These are phyloP conservation scores for Nannizziopsis arthrosporioides DNA, from an alignment of 2,329 filamentous ascomycete species.

Conservation along the genomic window DNA sequence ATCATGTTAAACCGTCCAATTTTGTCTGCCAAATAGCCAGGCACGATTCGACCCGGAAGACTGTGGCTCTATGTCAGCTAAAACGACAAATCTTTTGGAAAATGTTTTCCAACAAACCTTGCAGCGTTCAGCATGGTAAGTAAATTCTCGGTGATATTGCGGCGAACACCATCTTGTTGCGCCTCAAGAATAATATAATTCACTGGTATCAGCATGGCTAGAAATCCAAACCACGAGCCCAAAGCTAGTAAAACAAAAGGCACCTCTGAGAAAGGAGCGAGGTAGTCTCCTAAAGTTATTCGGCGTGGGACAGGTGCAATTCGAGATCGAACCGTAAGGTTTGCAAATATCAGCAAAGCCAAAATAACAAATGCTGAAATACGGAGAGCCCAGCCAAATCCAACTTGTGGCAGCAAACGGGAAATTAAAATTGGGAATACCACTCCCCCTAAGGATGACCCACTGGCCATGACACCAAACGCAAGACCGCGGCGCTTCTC, in stretches of 20 bases:
- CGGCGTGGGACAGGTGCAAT: constrained; percentile 19
- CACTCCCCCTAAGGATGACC: constrained; percentile 47
- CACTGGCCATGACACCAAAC: constrained; percentile 44
- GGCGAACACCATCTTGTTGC: constrained; percentile 17
- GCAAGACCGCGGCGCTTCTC: constrained; percentile 41
- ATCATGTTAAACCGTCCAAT: constrained; percentile 46
- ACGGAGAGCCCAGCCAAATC: constrained; percentile 49
- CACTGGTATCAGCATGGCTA: constrained; percentile 21
- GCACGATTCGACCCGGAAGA: constrained; percentile 46
- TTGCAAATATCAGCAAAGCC: constrained; percentile 43
- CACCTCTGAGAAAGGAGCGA: constrained; percentile 36
- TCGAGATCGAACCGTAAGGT: constrained; percentile 42
- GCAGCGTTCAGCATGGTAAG: constrained; percentile 22
- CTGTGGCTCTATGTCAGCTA: constrained; percentile 14
- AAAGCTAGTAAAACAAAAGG: constrained; percentile 35
- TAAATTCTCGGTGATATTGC: constrained; percentile 19
- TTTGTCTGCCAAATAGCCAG: constrained; percentile 44
- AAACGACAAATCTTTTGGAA: neutral
- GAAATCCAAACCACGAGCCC: constrained; percentile 46
- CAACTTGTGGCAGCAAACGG: constrained; percentile 42
- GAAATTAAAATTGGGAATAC: constrained; percentile 52
- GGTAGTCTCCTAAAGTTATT: constrained; percentile 9
- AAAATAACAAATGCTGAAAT: constrained; percentile 51
- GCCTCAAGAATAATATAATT: constrained; percentile 18
- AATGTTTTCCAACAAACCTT: constrained; percentile 12